Conservation (phyloP, 345 rosid species). For the Mallotus nudiflorus region DNA sequence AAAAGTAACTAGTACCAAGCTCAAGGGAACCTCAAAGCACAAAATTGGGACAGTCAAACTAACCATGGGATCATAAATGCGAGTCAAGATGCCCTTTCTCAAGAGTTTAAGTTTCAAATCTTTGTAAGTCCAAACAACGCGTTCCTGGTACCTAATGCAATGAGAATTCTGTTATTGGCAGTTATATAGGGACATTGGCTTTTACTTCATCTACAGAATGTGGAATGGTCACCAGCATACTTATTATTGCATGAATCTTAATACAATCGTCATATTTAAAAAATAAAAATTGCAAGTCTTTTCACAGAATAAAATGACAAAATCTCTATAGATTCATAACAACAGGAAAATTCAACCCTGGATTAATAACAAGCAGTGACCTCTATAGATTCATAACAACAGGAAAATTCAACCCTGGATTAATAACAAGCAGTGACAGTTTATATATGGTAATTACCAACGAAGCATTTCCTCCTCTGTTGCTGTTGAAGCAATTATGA, state of each 20-base stretch:
- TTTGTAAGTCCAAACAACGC: slow-evolving; percentile 74
- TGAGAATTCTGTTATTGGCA: neutral
- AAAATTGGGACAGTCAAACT: slow-evolving; percentile 22
- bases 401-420: neutral
- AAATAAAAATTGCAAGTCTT: neutral
- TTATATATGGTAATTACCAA: slow-evolving; percentile 53
- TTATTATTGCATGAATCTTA: neutral
- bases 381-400: too few relatives aligned
- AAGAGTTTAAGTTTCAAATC: slow-evolving; percentile 58
- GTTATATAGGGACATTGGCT: neutral
- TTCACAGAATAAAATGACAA: neutral
- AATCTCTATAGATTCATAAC: neutral
- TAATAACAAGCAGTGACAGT: neutral
- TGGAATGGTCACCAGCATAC: neutral
- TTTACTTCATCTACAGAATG: neutral
- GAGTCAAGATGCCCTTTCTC: slow-evolving; percentile 75
- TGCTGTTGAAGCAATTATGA: slow-evolving; percentile 96
- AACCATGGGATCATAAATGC: slow-evolving; percentile 87
- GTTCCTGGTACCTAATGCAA: slow-evolving; percentile 70
- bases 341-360: too few relatives aligned
- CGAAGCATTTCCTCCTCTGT: slow-evolving; percentile 90
- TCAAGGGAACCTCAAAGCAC: slow-evolving; percentile 8
- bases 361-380: neutral
- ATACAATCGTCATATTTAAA: neutral
- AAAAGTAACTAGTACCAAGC: neutral